Base-by-base conservation (phyloP, 768 basidiomycete genomes). In the Leccinellum rugosiceps region DNA sequence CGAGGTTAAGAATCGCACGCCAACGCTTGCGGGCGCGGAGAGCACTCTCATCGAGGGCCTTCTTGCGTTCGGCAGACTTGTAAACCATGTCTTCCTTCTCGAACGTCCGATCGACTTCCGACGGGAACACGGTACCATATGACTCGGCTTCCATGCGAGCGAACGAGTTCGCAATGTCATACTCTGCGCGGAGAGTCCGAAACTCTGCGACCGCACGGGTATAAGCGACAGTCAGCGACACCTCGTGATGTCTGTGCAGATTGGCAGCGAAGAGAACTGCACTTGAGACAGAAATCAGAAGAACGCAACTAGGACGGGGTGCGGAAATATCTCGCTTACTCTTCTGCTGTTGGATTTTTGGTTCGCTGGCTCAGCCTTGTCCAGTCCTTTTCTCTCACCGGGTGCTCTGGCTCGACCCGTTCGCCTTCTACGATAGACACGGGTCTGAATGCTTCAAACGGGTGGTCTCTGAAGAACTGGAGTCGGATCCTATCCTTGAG, bases 381-480 rank as follows among this genome's bases (percentile, higher is more conserved):
- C 97, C 97, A 99, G 21, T 76, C 74, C 49, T 66, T 62, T 0
- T 88, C 93, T 32, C 68, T 72, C 3, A 89, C 66, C 15, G 80
- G 78, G 65, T 88, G 83, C 44, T 81, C 76, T 19, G 78, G 74
- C 66, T 81, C 78, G 50, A 91, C 77, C 17, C 69, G 71, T 19
- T 77, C 83, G 15, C 78, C 79, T 74, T 99, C 97, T 0, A 91
- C 83, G 52, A 99, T 70, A 11, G 82, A 85, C 9, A 79, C 78
- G 2, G 93, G 85, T 44, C 95, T 80, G 73, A 95, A 90, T 2
- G 93, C 88, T 75, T 99, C 95, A 68, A 97, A 97, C 7, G 97
- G 94, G 70, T 97, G 95, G 76, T 99, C 97, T 43, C 79, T 78
- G 78, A 95, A 98, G 79, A 99, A 98, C 70, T 92, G 91, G 54